Evolutionary conservation across 2,329 filamentous ascomycete genomes (phyloP), one percentile per base, ranked within the genome.

Genomic region (Alternaria conjuncta): DNA sequence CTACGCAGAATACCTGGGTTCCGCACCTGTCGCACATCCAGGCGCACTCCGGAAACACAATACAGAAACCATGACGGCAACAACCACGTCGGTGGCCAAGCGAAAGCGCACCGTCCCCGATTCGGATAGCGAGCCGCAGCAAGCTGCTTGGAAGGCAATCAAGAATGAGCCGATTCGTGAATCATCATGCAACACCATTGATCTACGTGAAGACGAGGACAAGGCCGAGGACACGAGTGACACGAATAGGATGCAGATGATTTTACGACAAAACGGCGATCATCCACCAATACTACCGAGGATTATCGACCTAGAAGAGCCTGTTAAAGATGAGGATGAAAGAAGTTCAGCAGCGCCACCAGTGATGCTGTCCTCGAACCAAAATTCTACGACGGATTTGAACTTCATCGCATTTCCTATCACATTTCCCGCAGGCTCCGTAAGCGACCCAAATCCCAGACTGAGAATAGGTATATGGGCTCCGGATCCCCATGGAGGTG

Each of bases 21-120:
- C 0, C 5, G 15, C 0, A 4, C 32, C 15, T 0, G 0, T n/a
- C 32, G 32, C 32, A 36, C n/a, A n/a, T n/a, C n/a, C n/a, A n/a
- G n/a, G n/a, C n/a, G n/a, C n/a, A n/a, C n/a, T n/a, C n/a, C n/a
- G n/a, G n/a, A n/a, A n/a, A n/a, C n/a, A n/a, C n/a, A n/a, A n/a
- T n/a, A n/a, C n/a, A n/a, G n/a, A n/a, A n/a, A n/a, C n/a, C n/a
- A n/a, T n/a, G n/a, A n/a, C n/a, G n/a, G n/a, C n/a, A n/a, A n/a
- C 13, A 36, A 36, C 32, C 32, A 7, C 32, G 9, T 36, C 32
- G 13, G 7, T 36, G 32, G 32, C 13, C 32, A 36, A 36, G 32
- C 32, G 32, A 36, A 36, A 36, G 32, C 32, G 32, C 32, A 4
- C 32, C 5, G 5, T n/a, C 9, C 7, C 4, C 0, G 32, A 36